Evolutionary conservation across 1,139 yeast species (phyloP), one percentile per base, ranked within the genome.

Genomic region (Suhomyces kunorum): DNA sequence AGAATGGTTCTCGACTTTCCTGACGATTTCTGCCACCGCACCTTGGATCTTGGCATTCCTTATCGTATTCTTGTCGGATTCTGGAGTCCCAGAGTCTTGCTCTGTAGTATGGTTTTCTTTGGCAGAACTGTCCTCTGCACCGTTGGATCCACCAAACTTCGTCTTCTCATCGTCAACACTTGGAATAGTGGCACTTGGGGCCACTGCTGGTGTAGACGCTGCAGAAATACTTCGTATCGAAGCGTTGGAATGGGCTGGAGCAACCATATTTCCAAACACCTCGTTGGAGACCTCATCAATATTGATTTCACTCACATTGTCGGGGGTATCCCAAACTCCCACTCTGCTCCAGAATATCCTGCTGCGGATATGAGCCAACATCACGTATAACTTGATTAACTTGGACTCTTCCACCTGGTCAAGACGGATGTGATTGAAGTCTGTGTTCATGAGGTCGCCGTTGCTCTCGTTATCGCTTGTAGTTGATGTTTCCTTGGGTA

Each of bases 331-430:
- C 82, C 83, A 78, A 36, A 71, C 68, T 1, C 98, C 98, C 22
- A 83, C 62, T 49, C 88, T 81, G n/a, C 94, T 74, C 92, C 95
- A 90, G 63, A 85, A 87, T 50, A 89, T 71, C 54, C 68, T 69
- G 40, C 60, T 56, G 25, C 78, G 56, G 9, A 70, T 64, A 36
- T 58, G 56, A n/a, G 62, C 52, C 29, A 55, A 54, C 48, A 53
- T 47, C 32, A 51, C 47, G 47, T 57, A 59, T 25, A 58, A 45
- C 44, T 57, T 57, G 35, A 57, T 45, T 35, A 58, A 40, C 28
- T 52, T 50, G 16, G 60, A 47, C 45, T 59, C 63, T 29, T 54
- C 57, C 4, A 36, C 39, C 5, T 43, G 44, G 19, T 48, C 52
- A 14, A 46, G 39, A n/a, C 40, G 39, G 8, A 46, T 43, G 33